Conservation (phyloP, 305 asterid genomes). For the Stenogyne calaminthoides region DNA sequence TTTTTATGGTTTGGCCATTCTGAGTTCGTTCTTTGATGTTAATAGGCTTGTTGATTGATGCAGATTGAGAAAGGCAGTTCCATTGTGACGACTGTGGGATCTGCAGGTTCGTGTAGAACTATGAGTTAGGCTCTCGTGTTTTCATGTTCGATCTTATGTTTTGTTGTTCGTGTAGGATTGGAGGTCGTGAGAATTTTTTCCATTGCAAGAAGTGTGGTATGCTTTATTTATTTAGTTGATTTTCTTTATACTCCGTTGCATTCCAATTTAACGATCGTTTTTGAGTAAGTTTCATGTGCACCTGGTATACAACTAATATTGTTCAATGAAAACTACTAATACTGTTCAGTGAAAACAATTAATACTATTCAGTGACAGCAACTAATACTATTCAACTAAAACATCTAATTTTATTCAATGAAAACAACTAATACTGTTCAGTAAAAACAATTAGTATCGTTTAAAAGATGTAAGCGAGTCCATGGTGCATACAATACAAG, state of each 20-base stretch:
- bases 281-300: too few species aligned
- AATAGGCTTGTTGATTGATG: slow-evolving; percentile 19
- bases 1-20: neutral
- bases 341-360: too few species aligned
- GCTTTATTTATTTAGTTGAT: slow-evolving; percentile 8
- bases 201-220: slow-evolving; percentile 96
- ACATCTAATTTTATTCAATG: too few species aligned
- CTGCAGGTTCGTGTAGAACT: slow-evolving; percentile 63
- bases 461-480: too few species aligned
- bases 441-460: too few species aligned
- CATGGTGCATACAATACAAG: too few species aligned
- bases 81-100: slow-evolving; percentile 97
- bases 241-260: neutral
- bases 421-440: too few species aligned
- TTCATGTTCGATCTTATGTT: neutral
- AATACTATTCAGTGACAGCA: too few species aligned
- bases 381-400: too few species aligned
- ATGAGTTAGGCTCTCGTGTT: neutral
- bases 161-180: slow-evolving; percentile 49
- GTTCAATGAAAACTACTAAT: too few species aligned
- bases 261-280: too few species aligned
- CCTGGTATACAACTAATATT: too few species aligned
- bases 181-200: slow-evolving; percentile 85
- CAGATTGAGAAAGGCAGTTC: slow-evolving; percentile 85
- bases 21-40: neutral